Evolutionary conservation across 2,329 filamentous ascomycete species (phyloP).

Genomic region (Clonostachys solani): DNA sequence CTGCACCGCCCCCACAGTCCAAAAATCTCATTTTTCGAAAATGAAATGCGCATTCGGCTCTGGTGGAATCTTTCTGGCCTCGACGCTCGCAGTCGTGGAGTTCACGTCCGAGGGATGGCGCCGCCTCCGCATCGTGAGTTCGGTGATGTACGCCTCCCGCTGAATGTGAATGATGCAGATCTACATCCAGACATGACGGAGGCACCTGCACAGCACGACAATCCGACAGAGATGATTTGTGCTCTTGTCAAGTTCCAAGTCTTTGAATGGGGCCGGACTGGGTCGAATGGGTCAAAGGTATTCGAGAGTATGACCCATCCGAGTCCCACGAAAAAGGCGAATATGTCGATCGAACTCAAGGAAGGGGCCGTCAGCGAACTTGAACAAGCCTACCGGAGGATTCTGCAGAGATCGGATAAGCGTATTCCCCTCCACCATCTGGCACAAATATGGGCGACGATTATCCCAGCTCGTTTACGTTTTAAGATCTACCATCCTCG

Average conservation of each 20-base stretch:
- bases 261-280: constrained; percentile 14
- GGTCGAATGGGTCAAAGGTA: constrained; percentile 9
- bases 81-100: constrained; percentile 4
- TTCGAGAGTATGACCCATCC: constrained; percentile 7
- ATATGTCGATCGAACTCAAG: constrained; percentile 2
- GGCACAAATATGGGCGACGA: constrained; percentile 10
- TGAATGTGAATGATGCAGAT: constrained; percentile 53
- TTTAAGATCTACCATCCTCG: constrained; percentile 21
- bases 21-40: constrained; percentile 12
- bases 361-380: constrained; percentile 17
- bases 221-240: constrained; percentile 53
- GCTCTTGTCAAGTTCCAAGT: constrained; percentile 22
- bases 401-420: constrained; percentile 13
- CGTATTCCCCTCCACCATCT: constrained; percentile 19
- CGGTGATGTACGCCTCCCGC: constrained; percentile 25
- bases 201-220: constrained; percentile 35
- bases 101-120: background rate
- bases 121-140: constrained; percentile 1
- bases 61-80: constrained; percentile 18
- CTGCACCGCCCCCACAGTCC: constrained; percentile 9
- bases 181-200: constrained; percentile 44
- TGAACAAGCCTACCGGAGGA: constrained; percentile 13
- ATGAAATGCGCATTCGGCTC: constrained; percentile 16
- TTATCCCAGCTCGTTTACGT: constrained; percentile 17
- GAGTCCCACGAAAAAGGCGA: constrained; percentile 3